phyloP scores from a whole-genome alignment of 345 rosid genomes.

The Moricandia arvensis region DNA sequence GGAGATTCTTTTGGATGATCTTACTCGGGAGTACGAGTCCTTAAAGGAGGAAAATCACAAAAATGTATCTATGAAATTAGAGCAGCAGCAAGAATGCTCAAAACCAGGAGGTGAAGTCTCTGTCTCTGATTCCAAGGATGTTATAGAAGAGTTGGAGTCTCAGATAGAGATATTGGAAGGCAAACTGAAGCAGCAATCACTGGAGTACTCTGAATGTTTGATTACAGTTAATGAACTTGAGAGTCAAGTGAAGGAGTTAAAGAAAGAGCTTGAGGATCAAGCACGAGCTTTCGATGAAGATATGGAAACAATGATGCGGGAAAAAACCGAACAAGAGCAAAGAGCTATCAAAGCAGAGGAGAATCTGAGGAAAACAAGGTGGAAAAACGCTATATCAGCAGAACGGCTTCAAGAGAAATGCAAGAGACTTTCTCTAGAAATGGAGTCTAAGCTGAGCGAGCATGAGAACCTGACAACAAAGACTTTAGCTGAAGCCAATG shows the following conservation, averaged over 20 bases:
- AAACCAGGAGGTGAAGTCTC: conserved; percentile 16
- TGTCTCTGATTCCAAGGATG: conserved; percentile 30
- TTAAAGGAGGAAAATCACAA: conserved; percentile 62
- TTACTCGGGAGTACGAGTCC: conserved; percentile 60
- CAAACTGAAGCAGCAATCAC: conserved; percentile 59
- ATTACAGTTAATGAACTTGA: conserved; percentile 59
- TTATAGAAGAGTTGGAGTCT: conserved; percentile 51
- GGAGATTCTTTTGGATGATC: conserved; percentile 68
- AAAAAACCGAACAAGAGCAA: conserved; percentile 72
- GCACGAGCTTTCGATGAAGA: conserved; percentile 67
- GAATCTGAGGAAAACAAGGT: conserved; percentile 64
- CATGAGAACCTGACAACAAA: conserved; percentile 60
- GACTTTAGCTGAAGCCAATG: conserved; percentile 66
- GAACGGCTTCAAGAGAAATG: conserved; percentile 88
- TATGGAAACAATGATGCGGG: conserved; percentile 54
- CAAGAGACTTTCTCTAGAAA: conserved; percentile 66
- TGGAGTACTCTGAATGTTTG: conserved; percentile 66
- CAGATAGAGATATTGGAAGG: conserved; percentile 63
- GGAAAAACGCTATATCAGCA: conserved; percentile 73
- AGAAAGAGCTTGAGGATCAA: conserved; percentile 64
- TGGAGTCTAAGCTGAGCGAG: conserved; percentile 73
- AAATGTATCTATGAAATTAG: not conserved
- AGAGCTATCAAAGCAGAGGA: conserved; percentile 92
- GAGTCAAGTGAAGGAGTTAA: conserved; percentile 58
- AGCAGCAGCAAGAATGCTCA: conserved; percentile 31